phyloP scores from a whole-genome alignment of 2,329 filamentous ascomycete genomes.

The Diaporthe longicolla region DNA sequence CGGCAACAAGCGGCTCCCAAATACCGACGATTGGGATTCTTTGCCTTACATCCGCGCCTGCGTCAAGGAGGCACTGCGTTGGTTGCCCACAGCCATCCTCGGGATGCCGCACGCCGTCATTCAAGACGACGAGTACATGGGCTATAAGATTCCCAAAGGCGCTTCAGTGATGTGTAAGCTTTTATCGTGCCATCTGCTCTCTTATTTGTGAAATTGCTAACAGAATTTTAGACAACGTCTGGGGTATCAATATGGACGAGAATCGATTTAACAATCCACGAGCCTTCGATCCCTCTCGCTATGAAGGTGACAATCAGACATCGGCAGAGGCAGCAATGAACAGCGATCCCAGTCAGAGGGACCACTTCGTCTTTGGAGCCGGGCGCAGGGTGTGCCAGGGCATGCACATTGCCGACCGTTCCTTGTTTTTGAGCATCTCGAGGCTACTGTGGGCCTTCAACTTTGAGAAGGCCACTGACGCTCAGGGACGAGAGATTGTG shows the following conservation, averaged over 20 bases:
- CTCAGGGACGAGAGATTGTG: constrained; percentile 24
- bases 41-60: constrained; percentile 60
- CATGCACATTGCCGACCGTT: constrained; percentile 66
- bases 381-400: constrained; percentile 72
- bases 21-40: constrained; percentile 53
- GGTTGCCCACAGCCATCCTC: constrained; percentile 59
- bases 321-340: constrained; percentile 49
- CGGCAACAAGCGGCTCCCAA: constrained; percentile 56
- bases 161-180: constrained; percentile 55
- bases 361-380: constrained; percentile 69
- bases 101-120: constrained; percentile 58
- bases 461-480: constrained; percentile 39
- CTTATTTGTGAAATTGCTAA: background rate
- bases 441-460: constrained; percentile 64
- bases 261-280: constrained; percentile 57
- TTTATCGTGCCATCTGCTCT: constrained; percentile 47
- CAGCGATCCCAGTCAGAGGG: constrained; percentile 55
- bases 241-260: constrained; percentile 63
- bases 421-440: constrained; percentile 62
- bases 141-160: constrained; percentile 61
- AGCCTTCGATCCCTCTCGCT: constrained; percentile 59
- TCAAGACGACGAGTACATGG: constrained; percentile 59
- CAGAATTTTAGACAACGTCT: constrained; percentile 17
- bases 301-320: constrained; percentile 47
- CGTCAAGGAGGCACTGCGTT: constrained; percentile 60